These are phyloP conservation scores for Peronospora tabacina DNA, from an alignment of 352 stramenopile species.

Conservation along the genomic window DNA sequence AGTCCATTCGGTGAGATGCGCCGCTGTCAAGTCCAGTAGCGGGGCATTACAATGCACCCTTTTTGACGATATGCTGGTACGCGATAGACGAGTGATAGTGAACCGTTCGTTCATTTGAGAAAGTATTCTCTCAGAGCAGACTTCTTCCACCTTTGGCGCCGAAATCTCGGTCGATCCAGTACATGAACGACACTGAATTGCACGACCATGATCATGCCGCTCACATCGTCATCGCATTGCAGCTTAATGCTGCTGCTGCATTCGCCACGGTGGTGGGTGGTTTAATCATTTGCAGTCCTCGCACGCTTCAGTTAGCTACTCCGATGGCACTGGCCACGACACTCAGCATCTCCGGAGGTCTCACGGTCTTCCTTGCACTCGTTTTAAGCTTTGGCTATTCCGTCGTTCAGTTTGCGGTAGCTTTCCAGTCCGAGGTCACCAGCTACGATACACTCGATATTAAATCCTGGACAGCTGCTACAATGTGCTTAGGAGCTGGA, in stretches of 20 bases:
- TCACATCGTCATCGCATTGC: slow-evolving; percentile 25
- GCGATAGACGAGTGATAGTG: slow-evolving; percentile 1
- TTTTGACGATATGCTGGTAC: slow-evolving; percentile 6
- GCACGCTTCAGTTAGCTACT: slow-evolving; percentile 45
- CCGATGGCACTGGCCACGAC: slow-evolving; percentile 42
- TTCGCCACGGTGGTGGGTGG: slow-evolving; percentile 49
- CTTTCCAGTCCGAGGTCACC: slow-evolving; percentile 26
- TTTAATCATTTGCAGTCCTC: slow-evolving; percentile 45
- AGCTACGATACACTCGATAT: slow-evolving; percentile 5
- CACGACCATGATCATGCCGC: background rate
- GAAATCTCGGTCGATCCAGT: background rate
- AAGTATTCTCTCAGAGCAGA: background rate
- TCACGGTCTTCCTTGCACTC: slow-evolving; percentile 74
- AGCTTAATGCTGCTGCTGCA: slow-evolving; percentile 36
- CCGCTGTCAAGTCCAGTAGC: slow-evolving; percentile 9
- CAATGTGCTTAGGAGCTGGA: slow-evolving; percentile 76
- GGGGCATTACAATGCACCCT: slow-evolving; percentile 10
- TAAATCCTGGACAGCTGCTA: slow-evolving; percentile 59
- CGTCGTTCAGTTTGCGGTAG: slow-evolving; percentile 25
- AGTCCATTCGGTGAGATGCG: slow-evolving; percentile 4
- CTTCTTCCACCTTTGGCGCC: background rate
- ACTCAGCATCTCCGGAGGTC: slow-evolving; percentile 48
- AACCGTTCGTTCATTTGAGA: slow-evolving; percentile 8
- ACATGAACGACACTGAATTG: slow-evolving; percentile 4
- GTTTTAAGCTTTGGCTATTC: slow-evolving; percentile 49